These are phyloP conservation scores for Stephania japonica DNA, from an alignment of 164 flowering plant species.

Conservation along the genomic window DNA sequence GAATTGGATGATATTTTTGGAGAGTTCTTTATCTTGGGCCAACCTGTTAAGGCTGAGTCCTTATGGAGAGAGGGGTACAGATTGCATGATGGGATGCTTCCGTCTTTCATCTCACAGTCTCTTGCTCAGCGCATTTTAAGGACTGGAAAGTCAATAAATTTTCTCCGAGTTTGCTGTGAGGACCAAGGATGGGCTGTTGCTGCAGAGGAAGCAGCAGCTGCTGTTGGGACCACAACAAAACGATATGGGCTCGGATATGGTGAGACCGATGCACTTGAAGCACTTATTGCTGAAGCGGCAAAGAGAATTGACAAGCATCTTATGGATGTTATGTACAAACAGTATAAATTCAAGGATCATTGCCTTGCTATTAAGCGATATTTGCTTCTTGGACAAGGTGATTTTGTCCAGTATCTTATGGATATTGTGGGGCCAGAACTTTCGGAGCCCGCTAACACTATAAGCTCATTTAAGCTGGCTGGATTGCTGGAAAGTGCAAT, in stretches of 20 bases:
- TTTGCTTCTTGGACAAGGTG: conserved; percentile 96
- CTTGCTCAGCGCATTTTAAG: conserved; percentile 86
- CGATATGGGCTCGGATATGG: conserved; percentile 96
- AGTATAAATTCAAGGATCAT: conserved; percentile 86
- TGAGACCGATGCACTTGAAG: conserved; percentile 91
- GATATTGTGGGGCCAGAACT: conserved; percentile 93
- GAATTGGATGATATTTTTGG: conserved; percentile 89
- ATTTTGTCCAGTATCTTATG: conserved; percentile 97
- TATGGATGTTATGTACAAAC: conserved; percentile 73
- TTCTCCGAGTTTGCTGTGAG: conserved; percentile 94
- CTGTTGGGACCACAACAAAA: conserved; percentile 76
- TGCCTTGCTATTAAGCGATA: conserved; percentile 96
- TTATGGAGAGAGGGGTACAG: conserved; percentile 96
- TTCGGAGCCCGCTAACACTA: conserved; percentile 92
- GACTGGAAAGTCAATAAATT: conserved; percentile 97
- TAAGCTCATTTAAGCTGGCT: conserved; percentile 87
- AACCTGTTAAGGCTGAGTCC: conserved; percentile 90
- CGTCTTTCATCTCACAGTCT: conserved; percentile 74
- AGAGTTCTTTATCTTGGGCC: conserved; percentile 82
- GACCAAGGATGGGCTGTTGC: conserved; percentile 96
- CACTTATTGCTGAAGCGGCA: conserved; percentile 83
- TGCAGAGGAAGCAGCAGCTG: conserved; percentile 82
- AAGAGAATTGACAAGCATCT: conserved; percentile 91
- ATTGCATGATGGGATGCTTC: conserved; percentile 85
- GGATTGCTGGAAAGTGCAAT: conserved; percentile 92